Conservation (phyloP, 805 yeast genomes). For the Candida pseudofarinosa region DNA sequence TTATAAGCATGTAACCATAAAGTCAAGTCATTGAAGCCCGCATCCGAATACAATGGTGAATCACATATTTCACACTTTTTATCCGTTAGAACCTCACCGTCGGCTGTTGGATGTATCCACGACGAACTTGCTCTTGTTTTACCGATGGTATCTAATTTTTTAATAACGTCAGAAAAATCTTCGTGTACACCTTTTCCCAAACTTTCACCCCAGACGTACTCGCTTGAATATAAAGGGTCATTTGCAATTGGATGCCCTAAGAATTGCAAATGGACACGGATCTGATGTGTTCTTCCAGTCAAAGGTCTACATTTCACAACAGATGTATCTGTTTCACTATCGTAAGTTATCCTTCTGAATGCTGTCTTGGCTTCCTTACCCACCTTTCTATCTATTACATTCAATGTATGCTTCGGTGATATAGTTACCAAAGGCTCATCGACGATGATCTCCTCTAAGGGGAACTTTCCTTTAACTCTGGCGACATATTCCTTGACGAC, state of each 20-base stretch:
- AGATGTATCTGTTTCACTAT: slow-evolving; percentile 51
- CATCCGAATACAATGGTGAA: slow-evolving; percentile 74
- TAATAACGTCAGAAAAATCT: slow-evolving; percentile 45
- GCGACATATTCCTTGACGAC: slow-evolving; percentile 85
- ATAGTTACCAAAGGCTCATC: slow-evolving; percentile 67
- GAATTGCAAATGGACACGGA: slow-evolving; percentile 85
- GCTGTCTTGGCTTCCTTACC: slow-evolving; percentile 73
- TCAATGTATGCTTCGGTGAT: slow-evolving; percentile 71
- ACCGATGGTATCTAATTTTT: slow-evolving; percentile 60
- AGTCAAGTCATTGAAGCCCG: slow-evolving; percentile 82
- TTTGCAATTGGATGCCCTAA: slow-evolving; percentile 47
- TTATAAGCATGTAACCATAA: slow-evolving; percentile 89
- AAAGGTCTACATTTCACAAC: slow-evolving; percentile 80
- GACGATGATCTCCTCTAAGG: slow-evolving; percentile 41
- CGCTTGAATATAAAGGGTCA: slow-evolving; percentile 77
- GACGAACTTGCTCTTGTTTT: slow-evolving; percentile 63
- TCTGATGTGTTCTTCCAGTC: slow-evolving; percentile 95
- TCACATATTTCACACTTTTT: slow-evolving; percentile 63
- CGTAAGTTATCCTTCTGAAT: slow-evolving; percentile 65
- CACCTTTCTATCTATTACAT: slow-evolving; percentile 42
- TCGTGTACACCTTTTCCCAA: slow-evolving; percentile 63
- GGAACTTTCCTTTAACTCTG: slow-evolving; percentile 77
- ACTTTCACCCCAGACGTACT: slow-evolving; percentile 70
- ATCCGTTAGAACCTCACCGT: slow-evolving; percentile 66
- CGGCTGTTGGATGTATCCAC: slow-evolving; percentile 56